These are phyloP conservation scores for Gossypium laxum DNA, from an alignment of 441 rosid genomes.

Conservation along the genomic window DNA sequence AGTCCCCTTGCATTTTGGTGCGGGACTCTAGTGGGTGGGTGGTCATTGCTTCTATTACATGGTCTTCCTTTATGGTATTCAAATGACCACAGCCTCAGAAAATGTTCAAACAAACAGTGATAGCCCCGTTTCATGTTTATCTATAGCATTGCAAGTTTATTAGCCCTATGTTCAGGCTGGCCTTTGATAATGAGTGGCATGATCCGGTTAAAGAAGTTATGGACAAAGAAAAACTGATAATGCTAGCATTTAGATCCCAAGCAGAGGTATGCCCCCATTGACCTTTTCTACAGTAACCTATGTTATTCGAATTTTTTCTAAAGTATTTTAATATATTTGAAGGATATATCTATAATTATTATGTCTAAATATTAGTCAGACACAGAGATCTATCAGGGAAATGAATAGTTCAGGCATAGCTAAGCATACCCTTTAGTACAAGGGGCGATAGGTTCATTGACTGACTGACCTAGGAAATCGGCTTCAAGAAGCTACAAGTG, in stretches of 20 bases:
- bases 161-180: background rate
- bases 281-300: background rate
- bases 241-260: background rate
- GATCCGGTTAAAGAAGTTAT: background rate
- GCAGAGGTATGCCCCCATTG: background rate
- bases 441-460: background rate
- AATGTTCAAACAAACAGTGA: too few species aligned
- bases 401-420: background rate
- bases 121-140: background rate
- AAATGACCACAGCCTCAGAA: background rate
- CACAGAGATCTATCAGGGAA: background rate
- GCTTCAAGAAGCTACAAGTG: background rate
- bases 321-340: background rate
- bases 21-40: background rate
- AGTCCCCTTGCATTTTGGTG: background rate
- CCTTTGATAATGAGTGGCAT: background rate
- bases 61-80: conserved; percentile 10
- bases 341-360: background rate
- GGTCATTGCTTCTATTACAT: conserved; percentile 5
- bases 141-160: background rate
- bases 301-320: background rate
- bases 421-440: background rate
- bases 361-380: background rate
- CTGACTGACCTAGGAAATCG: background rate
- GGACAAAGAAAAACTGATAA: background rate